Evolutionary conservation across 2,329 filamentous ascomycete genomes (phyloP).

Genomic region (Fusarium napiforme): DNA sequence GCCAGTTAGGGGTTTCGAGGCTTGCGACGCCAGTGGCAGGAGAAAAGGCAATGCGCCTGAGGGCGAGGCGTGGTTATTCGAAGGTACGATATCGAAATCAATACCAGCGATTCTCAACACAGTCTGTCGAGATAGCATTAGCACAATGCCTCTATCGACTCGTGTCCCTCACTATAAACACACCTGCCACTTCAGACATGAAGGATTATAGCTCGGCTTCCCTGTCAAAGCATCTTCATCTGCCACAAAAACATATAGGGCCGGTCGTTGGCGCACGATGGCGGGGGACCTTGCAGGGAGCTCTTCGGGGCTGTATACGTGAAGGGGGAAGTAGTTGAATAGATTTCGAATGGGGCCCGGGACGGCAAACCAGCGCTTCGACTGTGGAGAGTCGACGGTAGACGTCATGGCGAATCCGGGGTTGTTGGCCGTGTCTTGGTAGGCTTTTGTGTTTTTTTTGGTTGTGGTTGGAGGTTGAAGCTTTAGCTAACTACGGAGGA

Average conservation of each 20-base stretch:
- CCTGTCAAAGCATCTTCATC: conserved; percentile 69
- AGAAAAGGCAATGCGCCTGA: conserved; percentile 90
- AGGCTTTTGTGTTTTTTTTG: not conserved
- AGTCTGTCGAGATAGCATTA: conserved; percentile 62
- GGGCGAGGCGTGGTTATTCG: conserved; percentile 93
- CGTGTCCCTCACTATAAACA: conserved; percentile 38
- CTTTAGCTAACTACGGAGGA: conserved; percentile 2
- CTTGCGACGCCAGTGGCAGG: conserved; percentile 61
- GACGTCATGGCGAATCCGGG: conserved; percentile 27
- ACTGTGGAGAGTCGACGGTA: conserved; percentile 23
- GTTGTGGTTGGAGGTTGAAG: conserved; percentile 8
- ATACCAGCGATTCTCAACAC: conserved; percentile 83
- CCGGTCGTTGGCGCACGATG: conserved; percentile 57
- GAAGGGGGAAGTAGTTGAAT: conserved; percentile 86
- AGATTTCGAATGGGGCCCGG: conserved; percentile 82
- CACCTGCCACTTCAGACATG: conserved; percentile 97
- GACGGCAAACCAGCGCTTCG: conserved; percentile 62
- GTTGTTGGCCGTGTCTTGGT: not conserved
- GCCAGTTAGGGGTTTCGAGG: conserved; percentile 55
- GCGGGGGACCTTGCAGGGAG: conserved; percentile 70
- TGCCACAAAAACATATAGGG: conserved; percentile 82
- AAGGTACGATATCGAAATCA: conserved; percentile 73
- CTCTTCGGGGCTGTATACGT: conserved; percentile 78
- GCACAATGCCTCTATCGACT: not conserved
- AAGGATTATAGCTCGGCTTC: conserved; percentile 86